phyloP scores from a whole-genome alignment of 177 flowering plant genomes.

The Telopea speciosissima region DNA sequence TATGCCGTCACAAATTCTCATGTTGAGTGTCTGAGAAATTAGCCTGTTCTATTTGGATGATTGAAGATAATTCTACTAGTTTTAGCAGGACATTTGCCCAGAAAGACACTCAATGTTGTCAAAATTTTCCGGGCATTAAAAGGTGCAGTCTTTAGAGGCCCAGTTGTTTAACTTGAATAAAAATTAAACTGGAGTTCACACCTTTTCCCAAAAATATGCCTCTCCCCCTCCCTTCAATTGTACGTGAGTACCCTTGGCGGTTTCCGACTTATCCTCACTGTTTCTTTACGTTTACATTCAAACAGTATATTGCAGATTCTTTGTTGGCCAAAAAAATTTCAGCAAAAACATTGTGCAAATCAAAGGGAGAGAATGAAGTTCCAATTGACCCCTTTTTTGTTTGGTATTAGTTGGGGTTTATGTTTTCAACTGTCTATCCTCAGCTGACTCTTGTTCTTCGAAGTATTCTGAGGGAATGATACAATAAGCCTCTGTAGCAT shows the following conservation, averaged over 20 bases:
- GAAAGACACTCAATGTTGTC: background rate
- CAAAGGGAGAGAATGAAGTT: background rate
- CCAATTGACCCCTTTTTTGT: background rate
- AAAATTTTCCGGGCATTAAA: background rate
- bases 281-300: too few relatives aligned
- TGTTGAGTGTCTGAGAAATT: background rate
- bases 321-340: background rate
- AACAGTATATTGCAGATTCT: background rate
- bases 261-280: background rate
- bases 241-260: background rate
- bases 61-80: background rate
- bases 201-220: background rate
- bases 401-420: background rate
- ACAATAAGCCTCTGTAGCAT: background rate
- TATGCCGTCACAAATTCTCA: background rate
- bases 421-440: background rate
- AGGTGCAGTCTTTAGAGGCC: too few relatives aligned
- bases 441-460: background rate
- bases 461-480: background rate
- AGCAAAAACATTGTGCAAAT: background rate
- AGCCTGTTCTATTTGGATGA: too few relatives aligned
- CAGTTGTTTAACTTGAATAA: too few relatives aligned
- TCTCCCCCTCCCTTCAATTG: too few relatives aligned
- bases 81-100: background rate
- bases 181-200: too few relatives aligned